Base-by-base conservation (phyloP, 139 green algal species). In the Coccomyxa sp. region DNA sequence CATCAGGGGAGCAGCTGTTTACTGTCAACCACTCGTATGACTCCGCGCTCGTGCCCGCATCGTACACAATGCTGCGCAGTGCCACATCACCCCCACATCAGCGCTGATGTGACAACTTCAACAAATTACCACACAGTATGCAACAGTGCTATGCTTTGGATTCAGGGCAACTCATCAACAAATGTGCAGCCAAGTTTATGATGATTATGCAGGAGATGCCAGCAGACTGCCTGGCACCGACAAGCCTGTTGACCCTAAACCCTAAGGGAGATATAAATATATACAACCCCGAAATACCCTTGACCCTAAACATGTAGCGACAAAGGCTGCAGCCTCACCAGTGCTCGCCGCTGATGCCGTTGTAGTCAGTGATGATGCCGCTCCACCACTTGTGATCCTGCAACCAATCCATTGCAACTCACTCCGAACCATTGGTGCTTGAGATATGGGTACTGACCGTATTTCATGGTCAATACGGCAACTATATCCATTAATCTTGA, bases 301-400 rank as follows among this genome's bases (percentile, higher is more conserved):
- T n/a, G n/a, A n/a, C n/a, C n/a, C n/a, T n/a, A n/a, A n/a, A n/a
- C n/a, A n/a, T n/a, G n/a, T n/a, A n/a, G n/a, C n/a, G n/a, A n/a
- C n/a, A n/a, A n/a, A 71, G 21, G 18, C 18, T 25, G 18, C 63
- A 71, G 63, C 21, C 71, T 31, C 27, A 77, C 71, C 71, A 77
- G 71, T 77, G 71, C 71, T 77, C 71, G n/a, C n/a, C n/a, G 27
- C 14, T 77, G 71, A 32, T 32, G 71, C 28, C 23, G 9, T 32
- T 77, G 71, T 77, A 77, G 71, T 77, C 71, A 38, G 27, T 77
- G 71, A 77, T 77, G 27, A 77, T 77, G 25, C 71, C 71, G 14
- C n/a, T 38, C 25, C 25, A 77, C 71, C 71, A 77, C 27, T 38
- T 38, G 71, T 38, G 14, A 32, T 77, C n/a, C 71, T 77, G 71